phyloP scores from a whole-genome alignment of 2,329 filamentous ascomycete genomes.

The Botryotinia convoluta region DNA sequence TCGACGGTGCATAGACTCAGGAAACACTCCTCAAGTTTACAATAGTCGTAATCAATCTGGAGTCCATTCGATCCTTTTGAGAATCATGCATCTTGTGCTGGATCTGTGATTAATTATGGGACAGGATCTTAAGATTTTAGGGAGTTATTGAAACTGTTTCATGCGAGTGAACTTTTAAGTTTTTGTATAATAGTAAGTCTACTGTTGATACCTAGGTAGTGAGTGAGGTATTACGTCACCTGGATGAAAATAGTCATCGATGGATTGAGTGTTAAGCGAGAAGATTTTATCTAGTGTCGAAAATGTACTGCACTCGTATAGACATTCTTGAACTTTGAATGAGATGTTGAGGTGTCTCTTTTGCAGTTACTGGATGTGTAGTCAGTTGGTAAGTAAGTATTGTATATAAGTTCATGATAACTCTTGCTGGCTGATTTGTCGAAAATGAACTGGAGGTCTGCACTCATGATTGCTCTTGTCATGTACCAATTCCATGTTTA shows the following conservation, averaged over 20 bases:
- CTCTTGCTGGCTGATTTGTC: not conserved
- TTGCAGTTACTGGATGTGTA: no score
- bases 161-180: not conserved
- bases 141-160: not conserved
- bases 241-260: not conserved
- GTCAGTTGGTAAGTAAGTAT: no score
- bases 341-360: not conserved
- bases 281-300: not conserved
- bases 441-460: not conserved
- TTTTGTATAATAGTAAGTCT: no score
- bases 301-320: not conserved
- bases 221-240: not conserved
- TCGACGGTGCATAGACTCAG: not conserved
- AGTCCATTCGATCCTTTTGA: no score
- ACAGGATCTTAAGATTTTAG: no score
- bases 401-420: not conserved
- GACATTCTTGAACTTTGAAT: rapidly evolving
- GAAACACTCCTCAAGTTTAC: not conserved
- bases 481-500: not conserved
- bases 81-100: not conserved
- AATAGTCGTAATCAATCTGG: no score
- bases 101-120: not conserved
- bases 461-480: not conserved
- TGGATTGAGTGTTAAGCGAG: not conserved
- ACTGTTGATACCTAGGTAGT: not conserved